These are phyloP conservation scores for Agastache rugosa DNA, from an alignment of 257 asterid genomes.

Conservation along the genomic window DNA sequence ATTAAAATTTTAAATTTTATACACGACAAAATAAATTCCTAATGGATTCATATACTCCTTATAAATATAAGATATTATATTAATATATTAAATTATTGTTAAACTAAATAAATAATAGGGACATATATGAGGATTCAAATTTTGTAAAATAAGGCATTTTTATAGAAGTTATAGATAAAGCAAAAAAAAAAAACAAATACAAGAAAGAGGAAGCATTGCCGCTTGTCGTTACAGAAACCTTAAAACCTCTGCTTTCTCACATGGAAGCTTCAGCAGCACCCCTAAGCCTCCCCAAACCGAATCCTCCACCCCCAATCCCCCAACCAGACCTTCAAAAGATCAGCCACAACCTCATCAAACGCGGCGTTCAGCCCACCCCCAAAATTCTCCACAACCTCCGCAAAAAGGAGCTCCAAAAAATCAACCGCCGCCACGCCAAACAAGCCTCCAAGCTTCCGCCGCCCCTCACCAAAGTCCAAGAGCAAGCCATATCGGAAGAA, in stretches of 20 bases:
- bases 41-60: too few relatives aligned
- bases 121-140: too few relatives aligned
- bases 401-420: conserved; percentile 79
- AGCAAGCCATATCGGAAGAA: conserved; percentile 57
- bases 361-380: conserved; percentile 77
- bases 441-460: conserved; percentile 57
- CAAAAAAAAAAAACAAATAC: background rate
- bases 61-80: too few relatives aligned
- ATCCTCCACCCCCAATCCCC: conserved; percentile 45
- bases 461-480: conserved; percentile 57
- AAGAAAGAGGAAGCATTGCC: background rate
- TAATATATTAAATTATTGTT: too few relatives aligned
- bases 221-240: conserved; percentile 19
- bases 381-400: conserved; percentile 85
- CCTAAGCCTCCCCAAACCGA: conserved; percentile 46
- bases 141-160: too few relatives aligned
- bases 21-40: too few relatives aligned
- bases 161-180: too few relatives aligned
- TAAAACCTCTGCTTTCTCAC: background rate
- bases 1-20: too few relatives aligned
- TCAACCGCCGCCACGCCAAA: conserved; percentile 80
- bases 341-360: conserved; percentile 58
- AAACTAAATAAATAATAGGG: too few relatives aligned
- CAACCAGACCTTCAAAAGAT: conserved; percentile 58
- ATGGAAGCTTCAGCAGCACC: conserved; percentile 83